phyloP scores from a whole-genome alignment of 1,139 yeast species.

The Diutina neorugosa region DNA sequence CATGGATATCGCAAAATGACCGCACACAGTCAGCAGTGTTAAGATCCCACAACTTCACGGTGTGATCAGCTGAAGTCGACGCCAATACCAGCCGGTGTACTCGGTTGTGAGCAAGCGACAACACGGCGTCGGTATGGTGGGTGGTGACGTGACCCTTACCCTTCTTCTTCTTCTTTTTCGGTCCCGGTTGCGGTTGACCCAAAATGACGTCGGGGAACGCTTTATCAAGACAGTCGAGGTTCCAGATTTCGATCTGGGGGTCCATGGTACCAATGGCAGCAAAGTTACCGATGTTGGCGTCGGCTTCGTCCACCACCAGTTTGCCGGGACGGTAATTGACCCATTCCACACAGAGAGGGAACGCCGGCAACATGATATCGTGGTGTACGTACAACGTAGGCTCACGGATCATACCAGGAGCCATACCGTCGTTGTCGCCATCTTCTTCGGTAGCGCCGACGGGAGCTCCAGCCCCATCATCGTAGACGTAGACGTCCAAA shows the following conservation, averaged over 20 bases:
- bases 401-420: slow-evolving; percentile 59
- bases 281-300: slow-evolving; percentile 58
- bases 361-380: slow-evolving; percentile 92
- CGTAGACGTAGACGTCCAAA: slow-evolving; percentile 87
- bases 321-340: slow-evolving; percentile 55
- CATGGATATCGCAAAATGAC: slow-evolving; percentile 47
- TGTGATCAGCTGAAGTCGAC: slow-evolving; percentile 90
- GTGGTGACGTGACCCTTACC: slow-evolving; percentile 45
- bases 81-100: slow-evolving; percentile 78
- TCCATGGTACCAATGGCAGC: slow-evolving; percentile 97
- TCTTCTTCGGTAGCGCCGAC: slow-evolving; percentile 47
- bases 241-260: slow-evolving; percentile 96
- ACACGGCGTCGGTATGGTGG: slow-evolving; percentile 90
- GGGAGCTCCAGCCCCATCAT: slow-evolving; percentile 84
- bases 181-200: slow-evolving; percentile 57
- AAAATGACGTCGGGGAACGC: slow-evolving; percentile 90
- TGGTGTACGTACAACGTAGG: slow-evolving; percentile 84
- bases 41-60: slow-evolving; percentile 93
- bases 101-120: slow-evolving; percentile 75
- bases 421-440: slow-evolving; percentile 57
- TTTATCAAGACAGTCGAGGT: slow-evolving; percentile 81
- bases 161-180: slow-evolving; percentile 38
- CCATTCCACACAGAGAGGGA: slow-evolving; percentile 97
- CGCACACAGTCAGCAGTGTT: slow-evolving; percentile 64
- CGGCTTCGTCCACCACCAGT: slow-evolving; percentile 11